Evolutionary conservation across 2,329 filamentous ascomycete genomes (phyloP).

Genomic region (Pestalotiopsis sp.): DNA sequence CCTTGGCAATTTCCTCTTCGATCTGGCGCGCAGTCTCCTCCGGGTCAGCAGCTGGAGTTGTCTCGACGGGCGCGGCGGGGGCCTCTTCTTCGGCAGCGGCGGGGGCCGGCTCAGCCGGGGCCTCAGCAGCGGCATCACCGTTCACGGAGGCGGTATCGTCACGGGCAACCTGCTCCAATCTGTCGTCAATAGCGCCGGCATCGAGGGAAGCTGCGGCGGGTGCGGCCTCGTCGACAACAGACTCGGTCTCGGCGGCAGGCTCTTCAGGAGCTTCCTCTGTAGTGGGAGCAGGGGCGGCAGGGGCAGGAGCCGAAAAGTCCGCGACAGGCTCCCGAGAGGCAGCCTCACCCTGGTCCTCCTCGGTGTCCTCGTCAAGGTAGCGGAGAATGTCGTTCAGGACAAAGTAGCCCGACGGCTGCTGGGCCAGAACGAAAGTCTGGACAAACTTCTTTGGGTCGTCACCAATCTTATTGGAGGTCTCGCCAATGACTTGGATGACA

Average conservation of each 20-base stretch:
- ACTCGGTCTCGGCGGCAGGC: slow-evolving; percentile 33
- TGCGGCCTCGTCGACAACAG: slow-evolving; percentile 36
- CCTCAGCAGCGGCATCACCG: slow-evolving; percentile 10
- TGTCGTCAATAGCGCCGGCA: slow-evolving; percentile 58
- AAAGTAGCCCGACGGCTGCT: slow-evolving; percentile 96
- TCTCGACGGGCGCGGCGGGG: slow-evolving; percentile 34
- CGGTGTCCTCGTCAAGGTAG: slow-evolving; percentile 83
- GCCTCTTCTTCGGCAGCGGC: slow-evolving; percentile 36
- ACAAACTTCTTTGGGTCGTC: slow-evolving; percentile 89
- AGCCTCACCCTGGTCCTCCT: slow-evolving; percentile 66
- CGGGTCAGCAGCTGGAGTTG: slow-evolving; percentile 42
- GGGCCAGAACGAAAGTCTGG: slow-evolving; percentile 95
- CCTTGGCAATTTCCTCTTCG: slow-evolving; percentile 57
- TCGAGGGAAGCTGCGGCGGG: slow-evolving; percentile 32
- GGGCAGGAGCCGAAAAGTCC: slow-evolving; percentile 28
- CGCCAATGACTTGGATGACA: slow-evolving; percentile 96
- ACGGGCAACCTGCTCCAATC: slow-evolving; percentile 57
- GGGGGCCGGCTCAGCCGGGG: slow-evolving; percentile 28
- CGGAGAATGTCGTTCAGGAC: slow-evolving; percentile 97
- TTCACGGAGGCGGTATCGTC: slow-evolving; percentile 28
- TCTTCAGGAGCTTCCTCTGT: slow-evolving; percentile 33
- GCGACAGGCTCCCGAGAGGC: slow-evolving; percentile 23
- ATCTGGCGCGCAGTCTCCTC: slow-evolving; percentile 55
- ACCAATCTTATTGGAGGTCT: slow-evolving; percentile 91
- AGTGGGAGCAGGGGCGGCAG: slow-evolving; percentile 2